Evolutionary conservation across 2,329 filamentous ascomycete species (phyloP).

Genomic region (Neonectria ditissima): DNA sequence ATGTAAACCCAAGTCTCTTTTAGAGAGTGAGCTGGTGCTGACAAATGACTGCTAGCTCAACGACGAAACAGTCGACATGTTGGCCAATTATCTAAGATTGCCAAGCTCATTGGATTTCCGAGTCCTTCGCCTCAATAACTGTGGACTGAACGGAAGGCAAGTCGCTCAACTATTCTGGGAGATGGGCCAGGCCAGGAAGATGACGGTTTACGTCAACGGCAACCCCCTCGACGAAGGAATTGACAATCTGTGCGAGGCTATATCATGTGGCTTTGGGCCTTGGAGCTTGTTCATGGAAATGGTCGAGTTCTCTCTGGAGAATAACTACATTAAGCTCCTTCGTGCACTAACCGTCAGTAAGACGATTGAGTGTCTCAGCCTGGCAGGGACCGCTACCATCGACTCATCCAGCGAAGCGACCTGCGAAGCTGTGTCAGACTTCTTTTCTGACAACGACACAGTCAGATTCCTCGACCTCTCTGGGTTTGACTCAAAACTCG

Average conservation of each 20-base stretch:
- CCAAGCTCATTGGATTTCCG: slow-evolving; percentile 56
- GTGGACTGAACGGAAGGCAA: slow-evolving; percentile 62
- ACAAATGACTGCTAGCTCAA: slow-evolving; percentile 56
- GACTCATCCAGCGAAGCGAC: slow-evolving; percentile 59
- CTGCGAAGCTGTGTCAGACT: slow-evolving; percentile 60
- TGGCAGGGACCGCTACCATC: slow-evolving; percentile 66
- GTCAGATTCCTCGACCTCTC: slow-evolving; percentile 68
- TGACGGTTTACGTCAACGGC: slow-evolving; percentile 62
- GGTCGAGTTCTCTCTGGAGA: slow-evolving; percentile 66
- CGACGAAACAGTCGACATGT: slow-evolving; percentile 58
- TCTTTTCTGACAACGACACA: slow-evolving; percentile 64
- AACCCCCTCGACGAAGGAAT: slow-evolving; percentile 67
- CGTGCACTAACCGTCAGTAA: slow-evolving; percentile 62
- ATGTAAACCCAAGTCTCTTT: slow-evolving; percentile 28
- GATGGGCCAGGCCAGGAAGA: slow-evolving; percentile 60
- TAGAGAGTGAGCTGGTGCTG: neutral
- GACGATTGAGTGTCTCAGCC: slow-evolving; percentile 63
- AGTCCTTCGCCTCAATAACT: slow-evolving; percentile 62
- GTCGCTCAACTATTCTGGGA: slow-evolving; percentile 63
- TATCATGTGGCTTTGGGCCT: slow-evolving; percentile 61
- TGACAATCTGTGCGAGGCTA: slow-evolving; percentile 61
- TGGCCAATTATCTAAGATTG: slow-evolving; percentile 60
- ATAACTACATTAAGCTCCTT: slow-evolving; percentile 64
- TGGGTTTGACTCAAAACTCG: slow-evolving; percentile 67
- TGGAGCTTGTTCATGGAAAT: slow-evolving; percentile 66